Evolutionary conservation across 371 early-diverging fungal species (phyloP).

Genomic region (Thermomucor indicae-seudaticae): DNA sequence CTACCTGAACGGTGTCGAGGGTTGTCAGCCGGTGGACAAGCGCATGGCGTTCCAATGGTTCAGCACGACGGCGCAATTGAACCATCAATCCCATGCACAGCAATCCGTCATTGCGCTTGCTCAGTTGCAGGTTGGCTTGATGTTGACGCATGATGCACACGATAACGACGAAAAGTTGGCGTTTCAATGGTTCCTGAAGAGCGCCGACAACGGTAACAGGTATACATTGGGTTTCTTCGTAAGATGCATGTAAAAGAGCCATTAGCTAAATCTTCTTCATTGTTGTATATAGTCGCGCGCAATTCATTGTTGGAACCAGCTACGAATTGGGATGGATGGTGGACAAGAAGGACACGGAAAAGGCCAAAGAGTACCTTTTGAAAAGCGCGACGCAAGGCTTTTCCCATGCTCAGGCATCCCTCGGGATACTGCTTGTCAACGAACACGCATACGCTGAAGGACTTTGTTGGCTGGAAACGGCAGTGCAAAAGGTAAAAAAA

Average conservation of each 20-base stretch:
- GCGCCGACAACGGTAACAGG: conserved; percentile 24
- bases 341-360: conserved; percentile 12
- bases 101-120: conserved; percentile 21
- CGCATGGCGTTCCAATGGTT: conserved; percentile 61
- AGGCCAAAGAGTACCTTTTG: conserved; percentile 23
- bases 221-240: conserved; percentile 2
- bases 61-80: conserved; percentile 58
- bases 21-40: conserved; percentile 39
- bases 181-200: conserved; percentile 21
- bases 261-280: too few species aligned
- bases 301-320: conserved; percentile 19
- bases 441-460: conserved; percentile 25
- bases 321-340: conserved; percentile 15
- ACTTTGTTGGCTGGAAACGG: conserved; percentile 32
- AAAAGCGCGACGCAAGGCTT: conserved; percentile 40
- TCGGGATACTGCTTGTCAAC: conserved; percentile 24
- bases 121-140: conserved; percentile 18
- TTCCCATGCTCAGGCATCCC: conserved; percentile 33
- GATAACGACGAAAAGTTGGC: conserved; percentile 9
- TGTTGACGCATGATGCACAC: conserved; percentile 11
- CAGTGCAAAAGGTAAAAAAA: conserved; percentile 28
- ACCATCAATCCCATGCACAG: conserved; percentile 55
- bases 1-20: conserved; percentile 29
- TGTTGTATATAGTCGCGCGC: conserved; percentile 22
- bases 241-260: background rate